phyloP scores from a whole-genome alignment of 2,329 filamentous ascomycete genomes.

The Aspergillus latus region DNA sequence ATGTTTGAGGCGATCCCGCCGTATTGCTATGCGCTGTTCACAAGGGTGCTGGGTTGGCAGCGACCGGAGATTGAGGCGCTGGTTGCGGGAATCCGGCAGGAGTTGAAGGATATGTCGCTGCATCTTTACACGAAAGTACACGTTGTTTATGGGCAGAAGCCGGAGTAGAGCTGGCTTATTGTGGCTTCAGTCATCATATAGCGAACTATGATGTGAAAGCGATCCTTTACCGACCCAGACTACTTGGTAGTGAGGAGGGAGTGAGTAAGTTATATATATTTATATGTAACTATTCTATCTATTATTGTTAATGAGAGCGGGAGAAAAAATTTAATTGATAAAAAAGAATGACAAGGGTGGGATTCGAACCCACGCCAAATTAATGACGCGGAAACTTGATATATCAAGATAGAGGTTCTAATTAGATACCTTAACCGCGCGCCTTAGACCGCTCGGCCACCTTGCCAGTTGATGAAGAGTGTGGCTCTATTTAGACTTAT shows the following conservation, averaged over 20 bases:
- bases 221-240: too few relatives aligned
- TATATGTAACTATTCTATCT: too few relatives aligned
- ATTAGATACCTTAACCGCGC: background rate
- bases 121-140: constrained; percentile 39
- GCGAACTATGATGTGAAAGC: too few relatives aligned
- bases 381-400: background rate
- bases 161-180: background rate
- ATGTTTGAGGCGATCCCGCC: constrained; percentile 38
- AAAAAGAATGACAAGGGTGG: constrained; percentile 1
- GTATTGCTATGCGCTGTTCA: constrained; percentile 41
- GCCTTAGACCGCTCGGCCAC: background rate
- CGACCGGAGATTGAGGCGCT: constrained; percentile 40
- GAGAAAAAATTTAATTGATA: background rate
- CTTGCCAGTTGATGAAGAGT: background rate
- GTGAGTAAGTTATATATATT: too few relatives aligned
- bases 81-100: constrained; percentile 39
- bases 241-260: too few relatives aligned
- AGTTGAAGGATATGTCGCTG: constrained; percentile 37
- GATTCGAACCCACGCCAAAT: background rate
- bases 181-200: too few relatives aligned
- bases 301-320: too few relatives aligned
- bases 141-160: constrained; percentile 33
- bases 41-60: constrained; percentile 40
- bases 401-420: background rate
- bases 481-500: too few relatives aligned